Conservation (phyloP, 768 basidiomycete genomes). For the Trametes maxima region DNA sequence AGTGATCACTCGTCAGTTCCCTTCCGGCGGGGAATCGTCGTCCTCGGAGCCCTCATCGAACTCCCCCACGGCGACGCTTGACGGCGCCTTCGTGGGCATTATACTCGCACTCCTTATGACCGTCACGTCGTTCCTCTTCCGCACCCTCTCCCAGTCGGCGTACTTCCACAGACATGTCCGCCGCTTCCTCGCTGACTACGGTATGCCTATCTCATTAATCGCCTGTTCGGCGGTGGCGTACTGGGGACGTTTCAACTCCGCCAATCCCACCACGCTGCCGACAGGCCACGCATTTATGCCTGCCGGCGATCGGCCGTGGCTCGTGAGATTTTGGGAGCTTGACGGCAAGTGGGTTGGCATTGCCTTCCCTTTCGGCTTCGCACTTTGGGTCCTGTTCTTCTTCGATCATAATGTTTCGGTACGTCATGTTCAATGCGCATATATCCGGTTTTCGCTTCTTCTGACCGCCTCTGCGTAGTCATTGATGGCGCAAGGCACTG, state of each 20-base stretch:
- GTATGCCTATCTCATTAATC: conserved; percentile 86
- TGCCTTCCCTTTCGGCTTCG: conserved; percentile 85
- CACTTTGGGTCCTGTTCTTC: conserved; percentile 91
- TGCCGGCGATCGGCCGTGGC: conserved; percentile 74
- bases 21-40: conserved; percentile 6
- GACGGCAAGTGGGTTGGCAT: conserved; percentile 88
- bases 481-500: conserved; percentile 87
- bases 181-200: conserved; percentile 82
- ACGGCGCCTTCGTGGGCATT: conserved; percentile 62
- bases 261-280: conserved; percentile 68
- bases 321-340: conserved; percentile 88
- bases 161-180: conserved; percentile 78
- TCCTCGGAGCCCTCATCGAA: conserved; percentile 11
- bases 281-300: conserved; percentile 69
- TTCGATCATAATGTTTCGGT: conserved; percentile 95
- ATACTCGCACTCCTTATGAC: conserved; percentile 82
- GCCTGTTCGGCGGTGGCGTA: conserved; percentile 79
- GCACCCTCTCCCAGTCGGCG: conserved; percentile 57
- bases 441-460: background rate
- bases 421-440: conserved; percentile 31
- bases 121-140: conserved; percentile 72
- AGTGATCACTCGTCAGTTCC: conserved; percentile 75
- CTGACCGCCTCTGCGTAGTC: conserved; percentile 50
- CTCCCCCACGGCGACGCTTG: conserved; percentile 34
- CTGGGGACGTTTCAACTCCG: conserved; percentile 75